Base-by-base conservation (phyloP, 2,329 filamentous ascomycete species). In the Phaeophleospora eucalypticola region DNA sequence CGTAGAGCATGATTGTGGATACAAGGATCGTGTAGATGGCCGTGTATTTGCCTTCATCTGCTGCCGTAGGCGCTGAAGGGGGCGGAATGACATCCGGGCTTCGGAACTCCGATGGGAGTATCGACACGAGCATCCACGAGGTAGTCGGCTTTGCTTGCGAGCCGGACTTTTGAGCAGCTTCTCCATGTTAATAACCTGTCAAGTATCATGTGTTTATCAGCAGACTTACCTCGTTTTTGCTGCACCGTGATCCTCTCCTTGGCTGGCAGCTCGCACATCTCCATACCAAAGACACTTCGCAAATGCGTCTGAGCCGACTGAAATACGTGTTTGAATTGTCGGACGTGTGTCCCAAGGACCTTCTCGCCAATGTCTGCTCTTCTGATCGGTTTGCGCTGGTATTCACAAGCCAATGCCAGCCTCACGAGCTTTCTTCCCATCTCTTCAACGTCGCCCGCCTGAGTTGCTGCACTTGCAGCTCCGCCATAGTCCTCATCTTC, bases 21-120 rank as follows among this genome's bases (percentile, higher is more conserved):
- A 97, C 80, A 1, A 95, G 74, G 52, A 89, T 78, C 0, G 85
- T 89, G 64, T 89, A 95, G 32, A 98, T 75, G 0, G 80, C 91
- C 0, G 82, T 77, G 64, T 96, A 96, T 4, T 82, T 79, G n/a
- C 84, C 82, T 62, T 97, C 91, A 17, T 81, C 76, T 17, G 80
- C 77, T 6, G 74, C 63, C 17, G 80, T 84, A 1, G 85, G 82
- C 6, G 82, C 79, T 45, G 77, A 79, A 1, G 86, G 80, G 0
- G 89, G 87, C 1, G 76, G 70, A 3, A 93, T 72, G 47, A 95
- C 86, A 2, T 72, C 68, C 0, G 85, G 76, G 20, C 63, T 51
- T 38, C 84, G 83, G 61, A 86, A 93, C 41, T 74, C 68, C 1
- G 74, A 62, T 0, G 90, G 87, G 2, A 98, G 74, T 2, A 78